A percentile compares a stretch with the other conserved stretches of the same genome.
Evolutionary conservation across 2,329 filamentous ascomycete species (phyloP).

Genomic region (Xylaria sp.): DNA sequence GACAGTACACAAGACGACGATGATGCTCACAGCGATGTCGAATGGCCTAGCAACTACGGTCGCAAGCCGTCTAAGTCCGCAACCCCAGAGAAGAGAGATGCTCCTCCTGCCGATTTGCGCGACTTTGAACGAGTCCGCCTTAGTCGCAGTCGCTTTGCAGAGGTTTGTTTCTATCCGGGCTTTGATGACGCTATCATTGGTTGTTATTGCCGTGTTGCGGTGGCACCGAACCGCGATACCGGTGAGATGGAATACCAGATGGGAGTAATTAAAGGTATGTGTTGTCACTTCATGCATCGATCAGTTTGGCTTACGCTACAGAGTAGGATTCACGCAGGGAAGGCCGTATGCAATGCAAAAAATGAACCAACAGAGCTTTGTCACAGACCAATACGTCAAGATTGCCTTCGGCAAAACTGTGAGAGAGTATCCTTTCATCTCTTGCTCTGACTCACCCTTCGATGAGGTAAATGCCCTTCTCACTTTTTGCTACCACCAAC

Average conservation of each 20-base stretch:
- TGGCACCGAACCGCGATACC: slow-evolving; percentile 77
- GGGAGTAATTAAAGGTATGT: slow-evolving; percentile 83
- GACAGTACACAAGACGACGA: slow-evolving; percentile 63
- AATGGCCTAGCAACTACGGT: slow-evolving; percentile 72
- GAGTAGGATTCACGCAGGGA: slow-evolving; percentile 77
- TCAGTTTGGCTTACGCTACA: slow-evolving; percentile 42
- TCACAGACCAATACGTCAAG: slow-evolving; percentile 86
- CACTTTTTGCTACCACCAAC: neutral
- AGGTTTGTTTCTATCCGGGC: slow-evolving; percentile 92
- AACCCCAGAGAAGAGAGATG: slow-evolving; percentile 70
- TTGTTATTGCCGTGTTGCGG: slow-evolving; percentile 85
- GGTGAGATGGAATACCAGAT: slow-evolving; percentile 86
- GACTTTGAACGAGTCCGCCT: slow-evolving; percentile 88
- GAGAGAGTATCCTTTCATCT: slow-evolving; percentile 89
- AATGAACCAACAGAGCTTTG: slow-evolving; percentile 77
- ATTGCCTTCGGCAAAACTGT: slow-evolving; percentile 85
- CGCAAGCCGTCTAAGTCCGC: slow-evolving; percentile 60
- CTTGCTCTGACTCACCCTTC: slow-evolving; percentile 85
- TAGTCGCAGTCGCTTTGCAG: slow-evolving; percentile 85
- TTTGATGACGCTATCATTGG: slow-evolving; percentile 85
- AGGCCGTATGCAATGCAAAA: slow-evolving; percentile 85
- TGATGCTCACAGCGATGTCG: slow-evolving; percentile 81
- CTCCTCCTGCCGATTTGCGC: slow-evolving; percentile 76
- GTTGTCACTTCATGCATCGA: slow-evolving; percentile 4
- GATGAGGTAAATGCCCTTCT: slow-evolving; percentile 71